Base-by-base conservation (phyloP, 495 filamentous ascomycete species). In the Aspergillus taichungensis region DNA sequence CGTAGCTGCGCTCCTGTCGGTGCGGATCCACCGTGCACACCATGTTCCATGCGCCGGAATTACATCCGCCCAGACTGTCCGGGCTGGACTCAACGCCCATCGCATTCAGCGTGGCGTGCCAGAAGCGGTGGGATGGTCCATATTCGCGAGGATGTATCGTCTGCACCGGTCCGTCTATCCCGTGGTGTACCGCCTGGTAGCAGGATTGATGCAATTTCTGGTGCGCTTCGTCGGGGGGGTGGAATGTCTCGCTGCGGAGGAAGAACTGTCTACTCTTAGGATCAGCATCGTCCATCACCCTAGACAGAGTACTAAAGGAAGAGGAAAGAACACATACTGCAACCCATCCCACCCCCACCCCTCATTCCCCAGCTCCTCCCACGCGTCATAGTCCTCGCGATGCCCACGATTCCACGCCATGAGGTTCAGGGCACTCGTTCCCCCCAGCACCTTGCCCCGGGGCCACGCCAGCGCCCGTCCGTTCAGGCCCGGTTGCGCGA, bases 1-100 rank as follows among this genome's bases (percentile, higher is more conserved):
- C 60, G 46, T 73, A 69, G 30, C 72, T 65, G 35, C 75, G 64
- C 18, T 67, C 67, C 49, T 69, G 60, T 30, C 66, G 72, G 24
- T 60, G 42, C 3, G 69, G 61, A 29, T 75, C 61, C 0, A 73
- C 54, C 3, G 67, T 54, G 11, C 49, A 45, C 6, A 48, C 18
- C 31, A 37, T 45, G 10, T 37, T 43, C 30, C 40, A 54, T 8
- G 32, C 36, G 0, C 51, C 51, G 13, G 30, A 12, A 11, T 43
- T 33, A 0, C 10, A 31, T 0, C 46, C 51, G 1, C 8, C 27
- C 3, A 42, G 35, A 6, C 37, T 37, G 51, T 59, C 52, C 9
- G 46, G 49, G 27, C 49, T 57, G 47, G 8, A 51, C 43, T 55
- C 55, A 9, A 52, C 52, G 46, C 18, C 18, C 18, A 24, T 24